Evolutionary conservation across 2,329 filamentous ascomycete genomes (phyloP), one percentile per base, ranked within the genome.

Genomic region (Neodidymelliopsis sp.): DNA sequence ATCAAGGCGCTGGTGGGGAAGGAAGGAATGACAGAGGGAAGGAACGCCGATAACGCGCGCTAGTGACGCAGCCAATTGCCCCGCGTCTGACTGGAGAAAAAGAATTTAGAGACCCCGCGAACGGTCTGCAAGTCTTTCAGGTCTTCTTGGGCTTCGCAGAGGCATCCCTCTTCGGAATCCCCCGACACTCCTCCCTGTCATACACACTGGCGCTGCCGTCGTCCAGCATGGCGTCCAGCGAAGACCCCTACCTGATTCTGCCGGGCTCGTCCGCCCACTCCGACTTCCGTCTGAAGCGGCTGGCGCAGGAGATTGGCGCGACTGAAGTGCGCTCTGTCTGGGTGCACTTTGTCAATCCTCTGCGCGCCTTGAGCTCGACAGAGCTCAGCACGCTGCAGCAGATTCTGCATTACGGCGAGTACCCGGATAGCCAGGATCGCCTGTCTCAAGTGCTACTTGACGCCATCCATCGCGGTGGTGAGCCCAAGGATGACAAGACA

Each of bases 361-460:
- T 62, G 36, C 63, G 63, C 48, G 63, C 68, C 41, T 62, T 80
- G 36, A 56, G 56, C 47, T 70, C 74, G 8, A 70, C 76, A 24
- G 77, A 85, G 58, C 74, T 78, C 45, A 72, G 75, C 27, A 75
- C 80, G 2, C 69, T 88, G 41, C 77, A 84, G 60, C 82, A 85
- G 64, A 73, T 88, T 20, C 75, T 88, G 37, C 78, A 79, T 41
- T 86, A 87, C 63, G 84, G 83, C 37, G 81, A 79, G 27, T 73
- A 73, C 72, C 84, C 72, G 60, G 76, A 73, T 59, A 75, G 58
- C 9, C 67, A 70, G 19, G 73, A 79, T 45, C 66, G 72, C 39
- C 73, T 82, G 24, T 74, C 77, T 25, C 71, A 74, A 40, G 68
- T 69, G 23, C 65, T 78, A 13, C 66, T 77, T 50, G 75, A 84